Percentiles rank a stretch among this genome's conserved stretches.
These are phyloP conservation scores for Xylaria curta DNA, from an alignment of 495 filamentous ascomycete genomes.

Conservation along the genomic window DNA sequence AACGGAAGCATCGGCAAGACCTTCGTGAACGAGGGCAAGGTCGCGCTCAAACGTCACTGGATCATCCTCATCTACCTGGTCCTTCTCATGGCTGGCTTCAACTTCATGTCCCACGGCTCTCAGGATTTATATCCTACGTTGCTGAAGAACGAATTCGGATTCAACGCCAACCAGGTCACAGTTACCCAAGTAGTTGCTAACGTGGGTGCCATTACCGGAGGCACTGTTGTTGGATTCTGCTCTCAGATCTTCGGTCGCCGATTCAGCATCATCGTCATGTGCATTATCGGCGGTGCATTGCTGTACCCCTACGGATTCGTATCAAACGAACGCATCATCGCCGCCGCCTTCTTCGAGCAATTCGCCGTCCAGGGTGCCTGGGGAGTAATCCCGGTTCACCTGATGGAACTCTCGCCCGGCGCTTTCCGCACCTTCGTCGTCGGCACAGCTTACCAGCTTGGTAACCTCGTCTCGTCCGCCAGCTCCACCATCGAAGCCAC, in stretches of 20 bases:
- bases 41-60: constrained; percentile 80
- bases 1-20: constrained; percentile 59
- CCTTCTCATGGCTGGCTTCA: constrained; percentile 87
- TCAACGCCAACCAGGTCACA: constrained; percentile 73
- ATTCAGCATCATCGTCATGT: constrained; percentile 79
- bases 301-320: constrained; percentile 84
- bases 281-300: constrained; percentile 75
- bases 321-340: constrained; percentile 66
- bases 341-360: constrained; percentile 89
- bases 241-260: constrained; percentile 84
- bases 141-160: constrained; percentile 77
- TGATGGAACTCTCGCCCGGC: constrained; percentile 86
- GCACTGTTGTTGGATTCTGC: constrained; percentile 77
- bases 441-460: constrained; percentile 83
- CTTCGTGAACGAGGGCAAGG: constrained; percentile 77
- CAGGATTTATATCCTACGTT: constrained; percentile 93
- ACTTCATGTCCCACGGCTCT: constrained; percentile 92
- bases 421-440: constrained; percentile 85
- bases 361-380: constrained; percentile 89
- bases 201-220: constrained; percentile 78
- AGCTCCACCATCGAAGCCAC: constrained; percentile 84
- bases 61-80: constrained; percentile 79
- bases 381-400: constrained; percentile 83
- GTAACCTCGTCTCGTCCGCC: constrained; percentile 81
- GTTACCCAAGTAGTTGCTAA: constrained; percentile 87